Evolutionary conservation across 2,329 filamentous ascomycete genomes (phyloP).

Genomic region (Zymoseptoria pseudotritici): DNA sequence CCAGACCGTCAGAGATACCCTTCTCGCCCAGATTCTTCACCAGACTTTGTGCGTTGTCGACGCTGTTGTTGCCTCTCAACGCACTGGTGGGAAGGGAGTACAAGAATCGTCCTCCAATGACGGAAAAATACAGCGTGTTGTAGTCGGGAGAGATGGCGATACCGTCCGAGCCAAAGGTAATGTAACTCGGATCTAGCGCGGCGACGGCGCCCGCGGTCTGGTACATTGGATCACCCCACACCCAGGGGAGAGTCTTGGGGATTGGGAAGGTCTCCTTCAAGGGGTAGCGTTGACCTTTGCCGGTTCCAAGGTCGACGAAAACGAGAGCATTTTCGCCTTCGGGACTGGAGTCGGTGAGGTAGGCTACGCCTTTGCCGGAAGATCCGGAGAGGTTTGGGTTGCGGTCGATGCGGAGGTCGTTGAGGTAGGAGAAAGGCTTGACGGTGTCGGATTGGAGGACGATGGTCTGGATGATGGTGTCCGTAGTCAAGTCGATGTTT

Average conservation of each 20-base stretch:
- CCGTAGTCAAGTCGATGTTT: conserved; percentile 36
- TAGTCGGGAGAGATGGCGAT: conserved; percentile 41
- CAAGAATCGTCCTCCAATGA: conserved; percentile 35
- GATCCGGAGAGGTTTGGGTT: conserved; percentile 18
- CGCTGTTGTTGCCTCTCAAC: conserved; percentile 26
- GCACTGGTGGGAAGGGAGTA: conserved; percentile 37
- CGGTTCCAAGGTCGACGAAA: conserved; percentile 40
- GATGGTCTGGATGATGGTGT: conserved; percentile 41
- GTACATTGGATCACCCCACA: conserved; percentile 43
- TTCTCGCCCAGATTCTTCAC: conserved; percentile 40
- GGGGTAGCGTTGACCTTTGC: conserved; percentile 41
- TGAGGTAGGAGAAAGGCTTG: conserved; percentile 41
- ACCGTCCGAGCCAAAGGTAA: conserved; percentile 40
- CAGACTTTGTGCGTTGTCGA: conserved; percentile 35
- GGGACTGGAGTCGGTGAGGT: conserved; percentile 43
- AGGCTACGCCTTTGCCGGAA: conserved; percentile 29
- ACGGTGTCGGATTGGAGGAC: conserved; percentile 39
- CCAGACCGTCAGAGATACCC: conserved; percentile 43
- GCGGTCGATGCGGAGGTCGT: conserved; percentile 46
- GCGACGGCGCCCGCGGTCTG: conserved; percentile 13
- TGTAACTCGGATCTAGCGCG: conserved; percentile 27
- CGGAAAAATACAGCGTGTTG: conserved; percentile 38
- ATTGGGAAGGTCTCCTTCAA: conserved; percentile 30
- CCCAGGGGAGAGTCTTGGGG: conserved; percentile 13
- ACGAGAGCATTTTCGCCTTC: conserved; percentile 43